Base-by-base conservation (phyloP, 129 eudicot species). In the Deinandra increscens region DNA sequence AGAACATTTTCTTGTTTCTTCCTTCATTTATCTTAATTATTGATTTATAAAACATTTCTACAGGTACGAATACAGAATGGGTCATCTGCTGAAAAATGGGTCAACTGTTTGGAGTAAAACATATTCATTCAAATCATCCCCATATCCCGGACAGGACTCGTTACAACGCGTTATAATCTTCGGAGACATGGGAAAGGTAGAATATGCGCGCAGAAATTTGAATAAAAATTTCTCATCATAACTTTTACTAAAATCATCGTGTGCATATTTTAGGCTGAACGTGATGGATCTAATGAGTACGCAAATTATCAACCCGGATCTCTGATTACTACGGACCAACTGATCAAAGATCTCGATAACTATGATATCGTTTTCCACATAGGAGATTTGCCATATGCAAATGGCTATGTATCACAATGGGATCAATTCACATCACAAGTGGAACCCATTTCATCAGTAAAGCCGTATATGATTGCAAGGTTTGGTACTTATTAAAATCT, bases 111-210 rank as follows among this genome's bases (percentile, higher is more conserved):
- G 88, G 93, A 86, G 86, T 56, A 71, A 73, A 45, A 59, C 33
- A 9, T 79, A 86, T 68, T 72, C 83, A 17, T 83, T 86, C 70
- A 83, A 75, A 81, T 70, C 93, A 49, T 79, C 93, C 15, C 93
- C 93, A 15, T 81, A 75, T 63, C 93, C 93, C 4, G 93, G 93
- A 42, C 86, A 86, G 26, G 68, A 75, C 72, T 86, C 93, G 9
- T 19, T 81, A 11, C 89, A 83, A 31, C 79, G 82, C 1, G 79
- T 84, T 7, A 65, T 86, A 67, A 76, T 86, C 58, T 86, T 83
- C 59, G 86, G 89, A 29, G 93, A 84, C 70, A 83, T 86, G 93
- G 93, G n/a, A 88, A 65, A 86, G 83, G n/a, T 17, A 45, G 1
- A 18, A 33, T 33, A 33, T 2, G 37, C 13, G n/a, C n/a, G n/a